phyloP scores from a whole-genome alignment of 345 rosid genomes.

The Populus euphratica region DNA sequence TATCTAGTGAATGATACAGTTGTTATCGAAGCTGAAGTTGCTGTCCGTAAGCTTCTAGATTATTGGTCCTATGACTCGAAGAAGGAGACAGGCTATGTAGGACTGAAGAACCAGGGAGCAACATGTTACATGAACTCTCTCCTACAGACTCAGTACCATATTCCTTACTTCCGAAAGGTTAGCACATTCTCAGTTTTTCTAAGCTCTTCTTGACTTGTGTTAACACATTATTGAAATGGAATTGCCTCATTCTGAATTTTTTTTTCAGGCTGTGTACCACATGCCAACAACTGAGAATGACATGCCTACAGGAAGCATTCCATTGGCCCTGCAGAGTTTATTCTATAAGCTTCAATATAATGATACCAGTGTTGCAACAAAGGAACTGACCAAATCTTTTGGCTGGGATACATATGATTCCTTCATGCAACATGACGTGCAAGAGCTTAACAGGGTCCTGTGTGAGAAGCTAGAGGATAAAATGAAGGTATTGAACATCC shows the following conservation, averaged over 20 bases:
- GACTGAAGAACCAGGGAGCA: conserved; percentile 99
- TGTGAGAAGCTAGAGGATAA: conserved; percentile 95
- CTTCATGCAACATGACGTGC: conserved; percentile 99
- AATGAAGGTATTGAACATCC: conserved; percentile 64
- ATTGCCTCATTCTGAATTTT: background rate
- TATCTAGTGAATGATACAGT: conserved; percentile 74
- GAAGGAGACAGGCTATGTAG: conserved; percentile 95
- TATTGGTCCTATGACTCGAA: conserved; percentile 89
- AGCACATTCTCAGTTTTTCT: background rate
- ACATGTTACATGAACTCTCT: conserved; percentile 99
- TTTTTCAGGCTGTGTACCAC: conserved; percentile 89
- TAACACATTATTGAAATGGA: background rate
- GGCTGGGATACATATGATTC: conserved; percentile 99
- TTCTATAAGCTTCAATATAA: conserved; percentile 94
- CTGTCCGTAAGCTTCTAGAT: conserved; percentile 74
- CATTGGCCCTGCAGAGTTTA: conserved; percentile 94
- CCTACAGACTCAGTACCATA: conserved; percentile 82
- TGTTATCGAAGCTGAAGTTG: conserved; percentile 83
- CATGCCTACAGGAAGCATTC: conserved; percentile 87
- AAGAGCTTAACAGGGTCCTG: conserved; percentile 89
- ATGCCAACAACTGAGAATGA: conserved; percentile 98
- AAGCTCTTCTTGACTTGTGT: background rate
- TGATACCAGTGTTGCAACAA: conserved; percentile 92
- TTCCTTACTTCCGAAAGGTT: conserved; percentile 97
- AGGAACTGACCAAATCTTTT: conserved; percentile 90